Conservation (phyloP, 306 rosid genomes). For the Gillenia trifoliata region DNA sequence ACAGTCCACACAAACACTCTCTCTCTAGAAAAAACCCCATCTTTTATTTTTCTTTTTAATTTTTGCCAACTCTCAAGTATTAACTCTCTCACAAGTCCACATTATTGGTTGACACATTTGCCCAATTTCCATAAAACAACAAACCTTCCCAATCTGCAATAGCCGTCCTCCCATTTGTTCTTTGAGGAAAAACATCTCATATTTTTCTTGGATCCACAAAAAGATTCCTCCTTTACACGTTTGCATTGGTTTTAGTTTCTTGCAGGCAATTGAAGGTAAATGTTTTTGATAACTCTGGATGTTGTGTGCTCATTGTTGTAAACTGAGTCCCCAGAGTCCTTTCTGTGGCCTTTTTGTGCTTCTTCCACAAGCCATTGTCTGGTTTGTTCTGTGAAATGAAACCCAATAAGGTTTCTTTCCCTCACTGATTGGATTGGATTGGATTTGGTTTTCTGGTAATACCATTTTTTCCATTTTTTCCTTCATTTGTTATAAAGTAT, state of each 20-base stretch:
- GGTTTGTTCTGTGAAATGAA: slow-evolving; percentile 27
- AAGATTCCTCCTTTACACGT: slow-evolving; percentile 23
- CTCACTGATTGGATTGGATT: slow-evolving; percentile 8
- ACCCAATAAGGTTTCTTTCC: slow-evolving; percentile 29
- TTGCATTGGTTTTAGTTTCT: slow-evolving; percentile 32
- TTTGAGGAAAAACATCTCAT: slow-evolving; percentile 20
- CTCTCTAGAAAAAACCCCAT: neutral
- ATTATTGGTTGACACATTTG: slow-evolving; percentile 22
- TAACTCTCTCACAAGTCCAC: slow-evolving; percentile 31
- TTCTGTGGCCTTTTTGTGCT: slow-evolving; percentile 16
- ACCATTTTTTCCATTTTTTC: slow-evolving; percentile 11
- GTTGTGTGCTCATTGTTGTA: slow-evolving; percentile 7
- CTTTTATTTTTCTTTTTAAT: neutral
- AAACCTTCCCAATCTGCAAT: slow-evolving; percentile 29
- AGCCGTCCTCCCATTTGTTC: slow-evolving; percentile 33
- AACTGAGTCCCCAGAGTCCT: slow-evolving; percentile 7
- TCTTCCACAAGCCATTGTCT: slow-evolving; percentile 20
- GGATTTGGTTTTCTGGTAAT: slow-evolving; percentile 31
- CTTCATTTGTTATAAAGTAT: slow-evolving; percentile 16
- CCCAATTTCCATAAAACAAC: slow-evolving; percentile 26
- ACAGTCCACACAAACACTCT: slow-evolving; percentile 20
- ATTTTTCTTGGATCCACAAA: slow-evolving; percentile 36
- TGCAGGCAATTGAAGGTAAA: slow-evolving; percentile 20
- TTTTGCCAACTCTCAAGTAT: neutral
- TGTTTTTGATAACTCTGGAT: slow-evolving; percentile 17